Evolutionary conservation across 75 land plant genomes (phyloP).

Genomic region (Sequoia sempervirens): DNA sequence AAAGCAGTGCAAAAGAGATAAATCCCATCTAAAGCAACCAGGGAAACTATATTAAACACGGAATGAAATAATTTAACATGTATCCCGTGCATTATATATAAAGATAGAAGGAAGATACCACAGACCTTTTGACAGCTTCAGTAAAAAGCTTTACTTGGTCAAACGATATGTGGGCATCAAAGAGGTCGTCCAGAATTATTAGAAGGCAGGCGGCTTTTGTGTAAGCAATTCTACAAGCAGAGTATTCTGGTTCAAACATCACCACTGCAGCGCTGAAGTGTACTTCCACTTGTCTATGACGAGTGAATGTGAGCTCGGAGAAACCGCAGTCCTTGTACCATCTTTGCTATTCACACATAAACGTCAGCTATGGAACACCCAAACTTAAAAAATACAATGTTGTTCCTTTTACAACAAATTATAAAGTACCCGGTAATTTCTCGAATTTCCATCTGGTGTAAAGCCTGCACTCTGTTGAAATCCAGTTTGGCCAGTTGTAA

Average conservation of each 20-base stretch:
- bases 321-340: constrained; percentile 11
- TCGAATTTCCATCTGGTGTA: constrained; percentile 9
- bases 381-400: no score
- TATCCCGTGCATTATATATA: no score
- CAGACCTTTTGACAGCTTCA: constrained; percentile 9
- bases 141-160: neutral
- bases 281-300: no score
- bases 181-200: constrained; percentile 5
- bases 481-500: constrained; percentile 44
- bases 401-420: neutral
- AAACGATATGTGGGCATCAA: neutral
- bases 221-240: no score
- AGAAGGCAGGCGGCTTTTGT: neutral
- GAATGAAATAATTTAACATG: no score
- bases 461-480: constrained; percentile 31
- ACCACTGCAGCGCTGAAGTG: no score
- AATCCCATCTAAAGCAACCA: no score
- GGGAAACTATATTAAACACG: no score
- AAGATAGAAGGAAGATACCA: no score
- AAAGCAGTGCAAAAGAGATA: no score
- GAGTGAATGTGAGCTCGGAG: neutral
- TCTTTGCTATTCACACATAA: neutral
- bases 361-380: neutral
- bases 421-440: no score
- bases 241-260: no score